These are phyloP conservation scores for Magnaporthiopsis rhizophila DNA, from an alignment of 2,329 filamentous ascomycete genomes.

Conservation along the genomic window DNA sequence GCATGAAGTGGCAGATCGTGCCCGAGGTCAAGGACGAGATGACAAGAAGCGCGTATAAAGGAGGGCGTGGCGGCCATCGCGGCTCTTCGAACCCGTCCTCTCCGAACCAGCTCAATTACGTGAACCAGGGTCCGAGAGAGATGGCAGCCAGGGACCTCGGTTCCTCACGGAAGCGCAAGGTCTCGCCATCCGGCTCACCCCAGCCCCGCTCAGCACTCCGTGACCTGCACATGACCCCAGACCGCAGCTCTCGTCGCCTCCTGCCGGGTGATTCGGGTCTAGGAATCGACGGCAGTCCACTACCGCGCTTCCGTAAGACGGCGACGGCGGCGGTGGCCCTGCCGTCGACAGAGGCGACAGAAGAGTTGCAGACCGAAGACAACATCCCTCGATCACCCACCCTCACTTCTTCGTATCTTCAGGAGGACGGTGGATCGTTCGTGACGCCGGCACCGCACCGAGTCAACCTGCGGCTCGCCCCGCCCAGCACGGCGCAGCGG, in stretches of 20 bases:
- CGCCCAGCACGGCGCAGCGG: slow-evolving; percentile 71
- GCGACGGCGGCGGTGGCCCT: slow-evolving; percentile 17
- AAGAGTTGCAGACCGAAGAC: slow-evolving; percentile 8
- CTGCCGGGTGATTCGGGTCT: slow-evolving; percentile 26
- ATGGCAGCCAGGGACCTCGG: slow-evolving; percentile 42
- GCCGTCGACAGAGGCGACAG: slow-evolving; percentile 1
- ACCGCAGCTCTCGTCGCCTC: slow-evolving; percentile 38
- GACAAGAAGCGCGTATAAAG: slow-evolving; percentile 60
- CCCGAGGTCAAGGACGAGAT: slow-evolving; percentile 81
- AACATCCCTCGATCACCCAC: slow-evolving; percentile 46
- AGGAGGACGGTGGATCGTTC: slow-evolving; percentile 53
- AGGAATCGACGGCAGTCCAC: slow-evolving; percentile 48
- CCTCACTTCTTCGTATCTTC: slow-evolving; percentile 53
- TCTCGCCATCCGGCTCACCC: slow-evolving; percentile 47
- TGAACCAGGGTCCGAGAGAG: slow-evolving; percentile 50
- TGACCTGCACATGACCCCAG: slow-evolving; percentile 49
- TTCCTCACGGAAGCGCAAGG: slow-evolving; percentile 50
- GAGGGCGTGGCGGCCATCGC: slow-evolving; percentile 55
- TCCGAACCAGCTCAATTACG: slow-evolving; percentile 51
- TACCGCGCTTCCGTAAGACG: slow-evolving; percentile 49
- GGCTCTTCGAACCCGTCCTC: slow-evolving; percentile 67
- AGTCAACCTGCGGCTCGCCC: slow-evolving; percentile 66
- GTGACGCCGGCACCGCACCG: slow-evolving; percentile 67
- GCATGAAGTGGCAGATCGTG: slow-evolving; percentile 97
- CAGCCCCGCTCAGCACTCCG: slow-evolving; percentile 41